Evolutionary conservation across 768 basidiomycete genomes (phyloP).

Genomic region (Mycena polygramma): DNA sequence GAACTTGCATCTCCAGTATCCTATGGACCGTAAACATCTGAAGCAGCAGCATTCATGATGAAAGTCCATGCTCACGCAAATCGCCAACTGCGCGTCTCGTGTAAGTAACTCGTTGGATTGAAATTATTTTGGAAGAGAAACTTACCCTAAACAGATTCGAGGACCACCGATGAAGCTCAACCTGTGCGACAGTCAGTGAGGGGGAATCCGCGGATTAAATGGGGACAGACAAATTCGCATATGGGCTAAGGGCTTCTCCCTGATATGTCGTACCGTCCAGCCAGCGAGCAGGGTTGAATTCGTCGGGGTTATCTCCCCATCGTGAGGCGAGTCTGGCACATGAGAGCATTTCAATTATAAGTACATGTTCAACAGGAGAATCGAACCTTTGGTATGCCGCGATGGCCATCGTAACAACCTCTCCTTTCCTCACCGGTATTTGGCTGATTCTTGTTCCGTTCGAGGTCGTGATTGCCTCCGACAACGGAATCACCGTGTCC

Average conservation of each 20-base stretch:
- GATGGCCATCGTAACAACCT: background rate
- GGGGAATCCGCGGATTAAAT: background rate
- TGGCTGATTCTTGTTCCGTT: background rate
- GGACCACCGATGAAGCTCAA: constrained; percentile 25
- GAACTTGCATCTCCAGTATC: too few species aligned
- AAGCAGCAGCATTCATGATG: too few species aligned
- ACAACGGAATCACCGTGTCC: constrained; percentile 17
- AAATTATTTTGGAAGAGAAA: too few species aligned
- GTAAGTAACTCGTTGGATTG: background rate
- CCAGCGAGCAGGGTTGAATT: constrained; percentile 23
- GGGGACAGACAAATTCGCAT: constrained; percentile 27
- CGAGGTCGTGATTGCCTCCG: background rate
- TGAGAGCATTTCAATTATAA: background rate
- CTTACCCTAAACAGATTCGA: constrained; percentile 28
- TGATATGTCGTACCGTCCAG: constrained; percentile 1
- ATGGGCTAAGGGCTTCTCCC: constrained; percentile 12
- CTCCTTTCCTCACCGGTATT: constrained; percentile 19
- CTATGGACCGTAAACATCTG: too few species aligned
- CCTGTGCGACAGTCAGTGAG: background rate
- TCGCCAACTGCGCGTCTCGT: constrained; percentile 8
- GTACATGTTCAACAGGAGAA: background rate
- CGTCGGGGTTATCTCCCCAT: constrained; percentile 22
- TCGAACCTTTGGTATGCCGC: constrained; percentile 24
- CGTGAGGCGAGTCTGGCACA: constrained; percentile 4
- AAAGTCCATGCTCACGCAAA: constrained; percentile 10